Percentiles rank a stretch among this genome's conserved stretches.
phyloP scores from a whole-genome alignment of 228 moss, liverwort and hornwort genomes.

The Sphagnum magellanicum region DNA sequence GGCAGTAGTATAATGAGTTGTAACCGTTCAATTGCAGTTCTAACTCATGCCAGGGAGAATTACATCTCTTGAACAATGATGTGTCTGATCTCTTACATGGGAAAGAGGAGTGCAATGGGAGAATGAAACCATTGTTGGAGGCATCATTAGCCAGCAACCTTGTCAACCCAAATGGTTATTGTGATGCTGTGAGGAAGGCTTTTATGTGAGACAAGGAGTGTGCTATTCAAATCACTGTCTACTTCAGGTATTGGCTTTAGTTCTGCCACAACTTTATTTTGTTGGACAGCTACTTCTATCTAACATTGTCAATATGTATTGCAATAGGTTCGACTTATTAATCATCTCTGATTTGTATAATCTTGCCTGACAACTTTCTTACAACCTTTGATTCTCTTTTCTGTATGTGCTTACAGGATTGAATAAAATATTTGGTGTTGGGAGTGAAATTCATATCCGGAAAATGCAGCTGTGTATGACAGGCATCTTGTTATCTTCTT shows the following conservation, averaged over 20 bases:
- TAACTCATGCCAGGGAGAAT: background rate
- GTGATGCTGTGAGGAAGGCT: background rate
- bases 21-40: background rate
- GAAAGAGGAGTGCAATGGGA: background rate
- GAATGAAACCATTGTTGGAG: background rate
- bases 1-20: background rate
- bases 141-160: background rate
- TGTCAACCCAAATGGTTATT: background rate
- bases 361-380: background rate
- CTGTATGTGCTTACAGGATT: background rate
- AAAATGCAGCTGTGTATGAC: background rate
- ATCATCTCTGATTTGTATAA: background rate
- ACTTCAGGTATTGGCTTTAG: background rate
- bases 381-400: background rate
- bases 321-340: background rate
- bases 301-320: background rate
- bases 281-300: background rate
- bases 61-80: background rate
- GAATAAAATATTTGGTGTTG: background rate
- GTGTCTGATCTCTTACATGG: background rate
- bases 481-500: too few relatives aligned
- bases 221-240: background rate
- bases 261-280: background rate
- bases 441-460: background rate
- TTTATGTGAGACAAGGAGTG: background rate